Base-by-base conservation (phyloP, 2,329 filamentous ascomycete genomes). In the Trichoderma pleuroti region DNA sequence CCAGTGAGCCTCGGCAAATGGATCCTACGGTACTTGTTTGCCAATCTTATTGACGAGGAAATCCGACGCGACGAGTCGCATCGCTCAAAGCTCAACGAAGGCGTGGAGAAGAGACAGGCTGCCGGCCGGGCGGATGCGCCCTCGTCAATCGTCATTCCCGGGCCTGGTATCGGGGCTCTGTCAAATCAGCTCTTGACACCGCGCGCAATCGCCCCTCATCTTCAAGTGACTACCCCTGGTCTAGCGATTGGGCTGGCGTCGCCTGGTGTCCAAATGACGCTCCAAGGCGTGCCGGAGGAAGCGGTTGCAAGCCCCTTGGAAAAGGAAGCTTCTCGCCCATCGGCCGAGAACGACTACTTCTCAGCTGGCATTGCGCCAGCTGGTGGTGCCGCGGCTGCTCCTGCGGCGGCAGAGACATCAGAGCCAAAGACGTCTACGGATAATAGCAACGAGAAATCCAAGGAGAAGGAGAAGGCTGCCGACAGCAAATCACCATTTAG, bases 1-100 rank as follows among this genome's bases (percentile, higher is more conserved):
- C 30, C 73, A 96, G 93, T 98, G 80, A 98, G 97, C 77, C 89
- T 98, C 59, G 96, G 96, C 10, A 97, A 97, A 84, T 99, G 96
- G 96, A 90, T 98, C 59, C 83, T 99, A 72, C 89, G 96, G 39
- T 97, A 98, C 80, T 86, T 99, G 0, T 99, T 99, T 82, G 90
- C 91, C 11, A 92, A 92, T 69, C 85, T 98, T 54, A 92, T 99
- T 68, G 92, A 97, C 72, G 94, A 98, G 79, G 93, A 98, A 79
- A 92, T 97, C 74, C 90, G 87, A 74, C 89, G 93, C 66, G 96
- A 99, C 77, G 90, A 92, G 76, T 83, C 82, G 0, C 90, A 92
- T 78, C 88, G 95, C n/a, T 84, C 88, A 57, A 86, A 87, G 59
- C 82, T 97, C 9, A 87, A 93, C 65, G 86, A 89, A 39, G 85